Base-by-base conservation (phyloP, 176 grass and related monocot genomes). In the Hyparrhenia diplandra region DNA sequence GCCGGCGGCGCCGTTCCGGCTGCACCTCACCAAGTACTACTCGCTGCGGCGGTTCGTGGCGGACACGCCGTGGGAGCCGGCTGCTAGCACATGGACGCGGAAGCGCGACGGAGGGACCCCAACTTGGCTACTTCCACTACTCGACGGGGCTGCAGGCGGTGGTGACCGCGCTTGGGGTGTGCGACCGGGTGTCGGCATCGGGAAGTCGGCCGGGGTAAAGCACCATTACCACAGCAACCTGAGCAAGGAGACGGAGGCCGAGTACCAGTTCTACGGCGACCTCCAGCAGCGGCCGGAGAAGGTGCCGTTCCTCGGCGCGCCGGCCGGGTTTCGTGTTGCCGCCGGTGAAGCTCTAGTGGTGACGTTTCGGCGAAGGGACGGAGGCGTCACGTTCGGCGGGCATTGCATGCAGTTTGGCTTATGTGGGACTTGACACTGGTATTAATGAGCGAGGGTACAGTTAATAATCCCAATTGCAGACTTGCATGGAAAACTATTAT, bases 121-220 rank as follows among this genome's bases (percentile, higher is more conserved):
- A n/a, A n/a, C n/a, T n/a, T n/a, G n/a, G n/a, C 0, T 80, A 71
- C 71, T 97, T 97, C 81, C 89, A 97, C 69, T 97, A 94, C 87
- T 97, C 94, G 20, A 88, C 94, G 13, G 94, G 94, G 21, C 30
- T 97, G 85, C 89, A 94, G 75, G 91, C 89, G 5, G 91, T 92
- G 67, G 74, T 94, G 72, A 69, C 79, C 2, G 94, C 89, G 11
- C 25, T 91, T 8, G 89, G 87, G 24, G 69, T 90, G 57, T 97
- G 91, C 76, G 90, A 94, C 29, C 82, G 67, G 29, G 85, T 90
- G 39, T 88, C 47, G 91, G 91, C 10, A 90, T 88, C 59, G 91
- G 88, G 28, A 94, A 88, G 80, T 47, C 73, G 14, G 18, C 66
- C 16, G 82, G 69, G 11, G 82, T 58, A 0, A 94, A 86, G 74